A percentile compares a stretch with the other conserved stretches of the same genome.
These are phyloP conservation scores for Tinospora cordifolia DNA, from an alignment of 164 flowering plant genomes.

Conservation along the genomic window DNA sequence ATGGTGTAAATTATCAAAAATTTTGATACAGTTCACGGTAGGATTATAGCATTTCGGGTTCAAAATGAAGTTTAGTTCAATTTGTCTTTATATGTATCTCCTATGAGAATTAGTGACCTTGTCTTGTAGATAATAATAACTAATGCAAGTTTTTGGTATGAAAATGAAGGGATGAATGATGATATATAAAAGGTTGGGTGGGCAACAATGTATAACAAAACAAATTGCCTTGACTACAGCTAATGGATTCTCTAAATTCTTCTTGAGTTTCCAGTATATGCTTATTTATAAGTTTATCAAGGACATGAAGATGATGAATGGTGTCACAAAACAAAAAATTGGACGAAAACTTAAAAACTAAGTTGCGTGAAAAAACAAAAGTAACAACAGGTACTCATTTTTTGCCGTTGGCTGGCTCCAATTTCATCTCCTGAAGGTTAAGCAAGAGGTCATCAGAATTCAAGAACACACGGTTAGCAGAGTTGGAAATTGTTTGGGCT, in stretches of 20 bases:
- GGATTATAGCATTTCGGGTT: no score
- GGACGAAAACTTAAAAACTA: not conserved
- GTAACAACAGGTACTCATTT: not conserved
- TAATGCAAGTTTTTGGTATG: not conserved
- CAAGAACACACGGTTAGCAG: slow-evolving; percentile 33
- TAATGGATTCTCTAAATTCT: not conserved
- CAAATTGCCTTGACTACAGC: not conserved
- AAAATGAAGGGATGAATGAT: not conserved
- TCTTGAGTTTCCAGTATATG: not conserved
- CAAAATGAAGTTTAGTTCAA: no score
- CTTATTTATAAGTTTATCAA: not conserved
- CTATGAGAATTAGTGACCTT: no score
- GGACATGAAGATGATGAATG: not conserved
- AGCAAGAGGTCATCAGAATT: slow-evolving; percentile 39
- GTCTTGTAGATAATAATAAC: no score
- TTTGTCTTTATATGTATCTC: no score
- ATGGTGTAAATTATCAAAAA: no score
- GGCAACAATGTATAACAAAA: not conserved
- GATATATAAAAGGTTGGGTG: not conserved
- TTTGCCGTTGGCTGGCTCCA: slow-evolving; percentile 15
- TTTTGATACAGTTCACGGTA: no score
- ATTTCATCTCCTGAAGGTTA: slow-evolving; percentile 34
- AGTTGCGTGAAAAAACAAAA: not conserved
- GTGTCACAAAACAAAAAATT: not conserved
- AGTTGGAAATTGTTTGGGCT: slow-evolving; percentile 28